Base-by-base conservation (phyloP, 2,329 filamentous ascomycete genomes). In the Pseudomassariella vexata region DNA sequence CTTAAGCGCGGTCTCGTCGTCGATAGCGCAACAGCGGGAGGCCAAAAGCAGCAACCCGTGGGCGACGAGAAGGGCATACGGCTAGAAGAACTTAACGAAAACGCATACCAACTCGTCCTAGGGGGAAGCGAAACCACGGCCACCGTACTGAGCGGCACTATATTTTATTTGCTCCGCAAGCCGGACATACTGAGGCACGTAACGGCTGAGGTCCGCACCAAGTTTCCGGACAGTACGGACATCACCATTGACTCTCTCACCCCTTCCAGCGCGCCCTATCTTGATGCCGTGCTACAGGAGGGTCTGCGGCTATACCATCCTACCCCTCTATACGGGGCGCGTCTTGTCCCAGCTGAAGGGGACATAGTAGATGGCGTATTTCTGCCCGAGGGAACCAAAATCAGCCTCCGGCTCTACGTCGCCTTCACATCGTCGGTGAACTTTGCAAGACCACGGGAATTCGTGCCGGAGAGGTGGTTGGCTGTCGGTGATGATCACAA, bases 101-200 rank as follows among this genome's bases (percentile, higher is more conserved):
- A 9, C 5, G 30, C 30, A 3, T 14, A 20, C 9, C 23, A 33
- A 11, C 10, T 30, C 16, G 28, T 21, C 28, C n/a, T 30, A n/a
- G 28, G 18, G 6, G 28, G 28, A 6, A 21, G 18, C 16, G 28
- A 30, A 19, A 30, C 28, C 9, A 30, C 28, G 18, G 16, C 11
- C 6, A 30, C 28, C 6, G 8, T 30, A 9, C 28, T 21, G 11
- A 21, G 2, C 12, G 50, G 47, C 3, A 39, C 44, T 3, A 32
- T 54, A 11, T 57, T 47, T 30, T 51, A 55, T 25, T 45, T 57
- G 6, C 30, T 36, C 19, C 38, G 36, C n/a, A 47, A 54, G 34
- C 50, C 49, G 2, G 9, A 32, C 5, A 43, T 42, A 5, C 33
- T 53, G 1, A 16, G 29, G 2, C 40, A 38, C 18, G 34, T 55